A percentile compares a stretch with the other conserved stretches of the same genome.
phyloP scores from a whole-genome alignment of 108 stramenopile species.

The Bacterosira constricta region DNA sequence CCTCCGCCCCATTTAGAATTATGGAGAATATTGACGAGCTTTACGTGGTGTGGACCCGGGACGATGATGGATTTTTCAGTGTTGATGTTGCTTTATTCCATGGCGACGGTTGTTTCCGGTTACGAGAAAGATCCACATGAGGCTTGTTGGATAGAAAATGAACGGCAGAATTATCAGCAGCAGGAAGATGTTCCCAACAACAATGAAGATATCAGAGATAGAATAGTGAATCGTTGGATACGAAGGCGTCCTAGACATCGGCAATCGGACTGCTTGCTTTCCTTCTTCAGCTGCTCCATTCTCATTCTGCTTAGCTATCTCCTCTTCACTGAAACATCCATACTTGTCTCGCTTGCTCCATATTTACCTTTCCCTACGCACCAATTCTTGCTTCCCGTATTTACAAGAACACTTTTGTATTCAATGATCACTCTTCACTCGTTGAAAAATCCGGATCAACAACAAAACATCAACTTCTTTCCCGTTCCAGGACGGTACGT shows the following conservation, averaged over 20 bases:
- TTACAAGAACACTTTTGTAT: constrained; percentile 40
- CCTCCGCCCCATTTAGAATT: constrained; percentile 33
- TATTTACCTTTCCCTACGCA: not conserved
- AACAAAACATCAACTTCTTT: constrained; percentile 41
- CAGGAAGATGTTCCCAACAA: constrained; percentile 6
- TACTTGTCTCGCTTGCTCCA: not conserved
- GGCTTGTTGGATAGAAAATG: not conserved
- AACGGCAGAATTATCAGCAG: too few species aligned
- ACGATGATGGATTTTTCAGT: constrained; percentile 27
- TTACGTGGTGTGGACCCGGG: constrained; percentile 39
- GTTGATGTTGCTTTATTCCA: constrained; percentile 38
- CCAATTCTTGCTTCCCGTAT: constrained; percentile 22
- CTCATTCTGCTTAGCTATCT: constrained; percentile 33
- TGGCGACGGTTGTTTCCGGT: constrained; percentile 8
- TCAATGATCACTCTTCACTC: constrained; percentile 36
- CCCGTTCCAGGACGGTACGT: constrained; percentile 41
- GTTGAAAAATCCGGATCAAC: constrained; percentile 18
- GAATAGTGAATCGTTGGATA: not conserved
- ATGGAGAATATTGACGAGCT: constrained; percentile 41
- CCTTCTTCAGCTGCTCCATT: constrained; percentile 23
- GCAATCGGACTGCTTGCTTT: constrained; percentile 31
- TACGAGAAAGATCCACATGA: constrained; percentile 43
- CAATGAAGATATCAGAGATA: constrained; percentile 2
- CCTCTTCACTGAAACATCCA: constrained; percentile 23
- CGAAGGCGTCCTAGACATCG: constrained; percentile 4